These are phyloP conservation scores for Elaphomyces granulatus DNA, from an alignment of 495 filamentous ascomycete species.

Conservation along the genomic window DNA sequence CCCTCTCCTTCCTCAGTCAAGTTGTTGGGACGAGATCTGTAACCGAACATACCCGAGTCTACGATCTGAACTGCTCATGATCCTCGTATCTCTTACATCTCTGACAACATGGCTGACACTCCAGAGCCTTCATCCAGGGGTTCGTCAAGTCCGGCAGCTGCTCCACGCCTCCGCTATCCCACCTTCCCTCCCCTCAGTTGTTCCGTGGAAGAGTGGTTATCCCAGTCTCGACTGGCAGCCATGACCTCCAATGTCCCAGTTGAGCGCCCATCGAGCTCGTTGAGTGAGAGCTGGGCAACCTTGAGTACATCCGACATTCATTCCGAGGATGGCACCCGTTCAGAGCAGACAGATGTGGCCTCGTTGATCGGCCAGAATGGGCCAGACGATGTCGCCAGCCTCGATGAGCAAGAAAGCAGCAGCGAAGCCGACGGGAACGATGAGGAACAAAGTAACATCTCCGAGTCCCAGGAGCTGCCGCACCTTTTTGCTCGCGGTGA, in stretches of 20 bases:
- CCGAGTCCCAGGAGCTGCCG: slow-evolving; percentile 29
- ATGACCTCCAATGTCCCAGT: slow-evolving; percentile 24
- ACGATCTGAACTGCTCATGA: neutral
- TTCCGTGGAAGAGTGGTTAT: slow-evolving; percentile 36
- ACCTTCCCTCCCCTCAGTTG: slow-evolving; percentile 31
- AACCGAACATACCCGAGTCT: too few relatives aligned
- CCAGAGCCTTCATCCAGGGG: slow-evolving; percentile 19
- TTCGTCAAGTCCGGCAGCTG: slow-evolving; percentile 6
- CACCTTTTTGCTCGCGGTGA: slow-evolving; percentile 22
- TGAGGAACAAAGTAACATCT: slow-evolving; percentile 21
- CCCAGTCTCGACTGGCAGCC: slow-evolving; percentile 29
- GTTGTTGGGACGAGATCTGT: too few relatives aligned
- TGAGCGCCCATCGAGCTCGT: slow-evolving; percentile 16
- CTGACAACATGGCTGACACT: slow-evolving; percentile 28
- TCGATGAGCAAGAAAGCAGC: slow-evolving; percentile 29
- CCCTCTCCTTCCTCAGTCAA: too few relatives aligned
- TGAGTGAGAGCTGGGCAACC: slow-evolving; percentile 36
- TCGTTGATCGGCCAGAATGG: slow-evolving; percentile 31
- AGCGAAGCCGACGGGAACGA: slow-evolving; percentile 24
- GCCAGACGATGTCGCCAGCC: slow-evolving; percentile 34
- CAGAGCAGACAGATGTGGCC: slow-evolving; percentile 31
- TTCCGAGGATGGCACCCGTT: slow-evolving; percentile 32
- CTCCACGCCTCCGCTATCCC: slow-evolving; percentile 30
- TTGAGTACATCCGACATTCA: slow-evolving; percentile 31
- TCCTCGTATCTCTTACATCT: neutral